These are phyloP conservation scores for Lasiosphaeriaceae sp. DNA, from an alignment of 495 filamentous ascomycete species.

Conservation along the genomic window DNA sequence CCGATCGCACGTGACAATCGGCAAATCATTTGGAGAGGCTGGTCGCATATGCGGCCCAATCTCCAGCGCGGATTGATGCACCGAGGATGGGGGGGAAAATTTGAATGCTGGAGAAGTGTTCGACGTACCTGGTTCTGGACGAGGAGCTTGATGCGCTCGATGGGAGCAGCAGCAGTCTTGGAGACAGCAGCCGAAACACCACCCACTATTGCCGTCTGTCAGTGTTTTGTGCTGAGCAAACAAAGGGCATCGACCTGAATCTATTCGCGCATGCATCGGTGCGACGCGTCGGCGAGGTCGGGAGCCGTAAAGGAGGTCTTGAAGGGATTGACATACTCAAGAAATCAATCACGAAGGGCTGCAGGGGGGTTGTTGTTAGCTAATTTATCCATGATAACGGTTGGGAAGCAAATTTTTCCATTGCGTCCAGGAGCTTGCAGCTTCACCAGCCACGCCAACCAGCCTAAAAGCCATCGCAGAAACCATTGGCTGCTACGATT, in stretches of 20 bases:
- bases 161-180: conserved; percentile 99
- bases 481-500: conserved; percentile 3
- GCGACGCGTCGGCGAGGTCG: not conserved
- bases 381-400: not conserved
- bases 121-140: conserved; percentile 98
- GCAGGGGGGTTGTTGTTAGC: conserved; percentile 14
- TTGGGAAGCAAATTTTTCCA: not conserved
- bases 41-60: conserved; percentile 1
- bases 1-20: conserved; percentile 18
- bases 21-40: not conserved
- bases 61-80: not conserved
- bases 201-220: conserved; percentile 68
- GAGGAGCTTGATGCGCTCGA: conserved; percentile 99
- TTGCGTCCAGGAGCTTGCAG: not conserved
- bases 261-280: conserved; percentile 16
- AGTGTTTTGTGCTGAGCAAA: conserved; percentile 13
- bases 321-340: conserved; percentile 71
- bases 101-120: not conserved
- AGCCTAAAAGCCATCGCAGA: conserved; percentile 14
- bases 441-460: conserved; percentile 2
- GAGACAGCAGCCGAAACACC: conserved; percentile 99
- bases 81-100: not conserved
- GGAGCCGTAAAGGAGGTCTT: not conserved
- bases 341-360: conserved; percentile 86
- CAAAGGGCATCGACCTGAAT: conserved; percentile 37